These are phyloP conservation scores for Boechera stricta DNA, from an alignment of 345 rosid genomes.

Conservation along the genomic window DNA sequence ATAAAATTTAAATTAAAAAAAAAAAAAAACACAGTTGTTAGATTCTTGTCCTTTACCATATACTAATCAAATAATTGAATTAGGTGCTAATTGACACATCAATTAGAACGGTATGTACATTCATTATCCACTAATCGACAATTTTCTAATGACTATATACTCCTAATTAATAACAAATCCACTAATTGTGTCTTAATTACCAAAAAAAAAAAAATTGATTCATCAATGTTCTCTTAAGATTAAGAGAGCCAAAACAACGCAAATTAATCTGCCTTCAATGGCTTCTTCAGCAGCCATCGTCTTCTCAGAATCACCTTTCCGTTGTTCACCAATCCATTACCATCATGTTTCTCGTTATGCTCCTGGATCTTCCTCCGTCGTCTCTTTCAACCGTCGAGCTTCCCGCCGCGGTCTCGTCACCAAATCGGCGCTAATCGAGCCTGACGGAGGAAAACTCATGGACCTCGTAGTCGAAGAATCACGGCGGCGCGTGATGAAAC, in stretches of 20 bases:
- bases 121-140: slow-evolving; percentile 40
- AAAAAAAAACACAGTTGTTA: slow-evolving; percentile 12
- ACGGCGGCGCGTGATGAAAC: slow-evolving; percentile 54
- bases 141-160: background rate
- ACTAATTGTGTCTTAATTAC: slow-evolving; percentile 41
- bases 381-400: slow-evolving; percentile 23
- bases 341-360: slow-evolving; percentile 43
- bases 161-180: slow-evolving; percentile 1
- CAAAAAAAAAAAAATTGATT: background rate
- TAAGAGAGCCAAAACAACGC: background rate
- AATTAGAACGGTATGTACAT: slow-evolving; percentile 30
- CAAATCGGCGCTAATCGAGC: slow-evolving; percentile 68
- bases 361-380: slow-evolving; percentile 15
- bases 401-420: slow-evolving; percentile 32
- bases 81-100: slow-evolving; percentile 45
- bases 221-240: slow-evolving; percentile 26
- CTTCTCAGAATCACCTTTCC: slow-evolving; percentile 41
- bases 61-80: slow-evolving; percentile 31
- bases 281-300: slow-evolving; percentile 56
- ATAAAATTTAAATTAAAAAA: background rate
- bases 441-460: slow-evolving; percentile 84
- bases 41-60: slow-evolving; percentile 12
- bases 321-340: slow-evolving; percentile 40
- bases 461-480: slow-evolving; percentile 69
- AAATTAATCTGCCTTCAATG: slow-evolving; percentile 46